Evolutionary conservation across 345 rosid genomes (phyloP), one percentile per base, ranked within the genome.

Genomic region (Kernera saxatilis): DNA sequence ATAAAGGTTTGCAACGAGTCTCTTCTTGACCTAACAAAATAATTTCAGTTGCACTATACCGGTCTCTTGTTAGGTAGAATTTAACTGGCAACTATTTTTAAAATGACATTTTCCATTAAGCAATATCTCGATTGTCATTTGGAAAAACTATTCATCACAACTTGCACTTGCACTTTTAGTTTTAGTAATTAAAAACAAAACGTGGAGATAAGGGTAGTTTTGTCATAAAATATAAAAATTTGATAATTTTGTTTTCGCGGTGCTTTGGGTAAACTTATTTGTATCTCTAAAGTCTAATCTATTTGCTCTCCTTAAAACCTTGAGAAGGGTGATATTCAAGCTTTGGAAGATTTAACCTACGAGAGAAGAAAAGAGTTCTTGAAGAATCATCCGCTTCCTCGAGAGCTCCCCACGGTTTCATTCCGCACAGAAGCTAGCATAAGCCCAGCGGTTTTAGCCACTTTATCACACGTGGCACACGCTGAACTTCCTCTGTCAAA

Each of bases 321-420:
- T 64, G 50, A 60, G 59, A 58, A 77, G 97, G 99, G 99, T 35
- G 98, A 91, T 78, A 78, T 94, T 72, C 96, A 81, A 89, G 90
- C 99, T 71, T 73, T 94, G 61, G 97, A 91, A 82, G 99, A 94
- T 78, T 78, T 94, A 76, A 94, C 99, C 11, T 94, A 94, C 23
- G 87, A 87, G 75, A 88, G 82, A 82, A 80, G 98, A 82, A 88
- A 77, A 83, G 87, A 94, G 36, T 94, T 94, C 79, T 72, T 94
- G 81, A 81, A 39, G 69, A 87, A 85, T 35, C 87, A 91, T 81
- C 83, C 64, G 5, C 82, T 91, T 65, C 98, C 99, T 4, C 67
- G 71, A 69, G 96, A 91, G 66, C 84, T 94, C 64, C 92, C 97
- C 1, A 86, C 81, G 10, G 96, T 91, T 74, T 94, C 99, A 40